Evolutionary conservation across 2,329 filamentous ascomycete species (phyloP).

Genomic region (Stagonosporopsis cucurbitacearum): DNA sequence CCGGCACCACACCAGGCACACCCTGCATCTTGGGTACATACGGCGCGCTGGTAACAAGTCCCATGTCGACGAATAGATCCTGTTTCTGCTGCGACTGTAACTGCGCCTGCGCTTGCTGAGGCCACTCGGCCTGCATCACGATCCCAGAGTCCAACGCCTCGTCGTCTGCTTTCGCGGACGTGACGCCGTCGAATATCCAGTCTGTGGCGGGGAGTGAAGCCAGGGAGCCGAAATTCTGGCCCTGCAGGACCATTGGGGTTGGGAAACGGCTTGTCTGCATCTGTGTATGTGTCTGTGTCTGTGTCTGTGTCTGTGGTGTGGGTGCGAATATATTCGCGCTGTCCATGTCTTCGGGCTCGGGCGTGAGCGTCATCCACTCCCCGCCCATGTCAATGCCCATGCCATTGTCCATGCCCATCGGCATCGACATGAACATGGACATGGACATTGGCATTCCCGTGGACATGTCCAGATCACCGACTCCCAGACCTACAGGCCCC

Average conservation of each 20-base stretch:
- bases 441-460: too few relatives aligned
- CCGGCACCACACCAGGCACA: slow-evolving; percentile 24
- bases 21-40: slow-evolving; percentile 52
- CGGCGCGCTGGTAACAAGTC: slow-evolving; percentile 25
- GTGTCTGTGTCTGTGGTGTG: neutral
- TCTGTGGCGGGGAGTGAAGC: neutral
- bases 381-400: too few relatives aligned
- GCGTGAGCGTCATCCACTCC: slow-evolving; percentile 15
- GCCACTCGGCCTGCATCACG: slow-evolving; percentile 56
- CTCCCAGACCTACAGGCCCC: slow-evolving; percentile 31
- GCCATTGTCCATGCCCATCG: too few relatives aligned
- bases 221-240: neutral
- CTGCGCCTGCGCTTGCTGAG: slow-evolving; percentile 18
- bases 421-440: too few relatives aligned
- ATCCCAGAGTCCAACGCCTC: slow-evolving; percentile 18
- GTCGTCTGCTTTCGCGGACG: neutral
- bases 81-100: slow-evolving; percentile 18
- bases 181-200: neutral
- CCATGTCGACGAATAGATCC: slow-evolving; percentile 40
- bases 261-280: neutral
- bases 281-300: neutral
- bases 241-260: too few relatives aligned
- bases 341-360: slow-evolving; percentile 23
- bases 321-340: slow-evolving; percentile 19
- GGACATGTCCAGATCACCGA: slow-evolving; percentile 28